Percentiles rank a stretch among this genome's conserved stretches.
These are phyloP conservation scores for Aureobasidium sp. DNA, from an alignment of 2,329 filamentous ascomycete species.

Conservation along the genomic window DNA sequence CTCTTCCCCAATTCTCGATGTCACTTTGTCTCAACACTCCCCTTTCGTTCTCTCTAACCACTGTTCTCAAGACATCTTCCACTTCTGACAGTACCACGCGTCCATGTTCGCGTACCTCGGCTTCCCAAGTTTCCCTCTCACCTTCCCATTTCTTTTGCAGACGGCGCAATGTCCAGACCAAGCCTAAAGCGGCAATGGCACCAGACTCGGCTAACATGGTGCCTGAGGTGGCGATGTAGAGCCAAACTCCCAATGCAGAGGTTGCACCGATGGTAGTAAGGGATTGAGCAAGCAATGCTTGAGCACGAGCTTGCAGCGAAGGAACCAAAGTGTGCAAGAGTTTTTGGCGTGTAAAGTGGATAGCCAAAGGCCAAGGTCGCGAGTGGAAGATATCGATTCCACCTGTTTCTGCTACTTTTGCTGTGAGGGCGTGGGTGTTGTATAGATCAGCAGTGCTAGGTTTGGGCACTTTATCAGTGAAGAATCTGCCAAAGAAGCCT, in stretches of 20 bases:
- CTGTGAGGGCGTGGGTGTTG: constrained; percentile 23
- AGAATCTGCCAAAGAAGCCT: constrained; percentile 12
- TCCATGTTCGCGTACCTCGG: constrained; percentile 50
- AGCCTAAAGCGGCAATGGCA: constrained; percentile 52
- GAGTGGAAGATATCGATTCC: constrained; percentile 29
- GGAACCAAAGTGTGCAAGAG: constrained; percentile 38
- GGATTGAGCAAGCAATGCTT: constrained; percentile 59
- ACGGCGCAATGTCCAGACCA: constrained; percentile 50
- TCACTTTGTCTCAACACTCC: constrained; percentile 30
- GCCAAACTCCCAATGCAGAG: constrained; percentile 48
- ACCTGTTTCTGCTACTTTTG: constrained; percentile 23
- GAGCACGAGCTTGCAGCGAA: constrained; percentile 39
- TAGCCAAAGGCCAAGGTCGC: constrained; percentile 65
- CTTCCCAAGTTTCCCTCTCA: constrained; percentile 46
- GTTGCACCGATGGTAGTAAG: constrained; percentile 59
- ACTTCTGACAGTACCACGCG: constrained; percentile 48
- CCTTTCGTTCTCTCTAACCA: constrained; percentile 41
- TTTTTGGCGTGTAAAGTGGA: constrained; percentile 58
- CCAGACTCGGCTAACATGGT: constrained; percentile 52
- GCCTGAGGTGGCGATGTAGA: constrained; percentile 48
- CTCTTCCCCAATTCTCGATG: constrained; percentile 33
- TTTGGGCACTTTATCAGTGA: not conserved
- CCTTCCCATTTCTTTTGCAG: constrained; percentile 54
- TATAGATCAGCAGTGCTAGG: constrained; percentile 25
- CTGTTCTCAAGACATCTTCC: constrained; percentile 42